A percentile compares a stretch with the other conserved stretches of the same genome.
phyloP scores from a whole-genome alignment of 257 asterid genomes.

The Misopates orontium region DNA sequence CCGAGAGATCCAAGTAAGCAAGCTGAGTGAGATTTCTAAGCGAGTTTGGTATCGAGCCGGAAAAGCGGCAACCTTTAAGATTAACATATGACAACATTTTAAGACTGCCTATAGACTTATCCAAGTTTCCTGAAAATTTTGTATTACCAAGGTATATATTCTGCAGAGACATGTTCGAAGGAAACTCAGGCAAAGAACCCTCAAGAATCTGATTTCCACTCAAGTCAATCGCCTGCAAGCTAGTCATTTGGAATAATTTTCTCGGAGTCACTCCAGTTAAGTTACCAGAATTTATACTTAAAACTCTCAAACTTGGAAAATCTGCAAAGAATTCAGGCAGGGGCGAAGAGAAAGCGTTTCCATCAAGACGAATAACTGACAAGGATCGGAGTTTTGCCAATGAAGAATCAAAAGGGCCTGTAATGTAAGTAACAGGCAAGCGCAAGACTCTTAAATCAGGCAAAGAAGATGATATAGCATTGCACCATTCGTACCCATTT shows the following conservation, averaged over 20 bases:
- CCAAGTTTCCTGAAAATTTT: slow-evolving; percentile 45
- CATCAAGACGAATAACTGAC: slow-evolving; percentile 44
- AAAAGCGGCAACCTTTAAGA: slow-evolving; percentile 40
- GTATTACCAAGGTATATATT: slow-evolving; percentile 41
- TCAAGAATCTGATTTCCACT: slow-evolving; percentile 38
- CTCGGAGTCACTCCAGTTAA: slow-evolving; percentile 43
- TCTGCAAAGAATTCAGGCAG: slow-evolving; percentile 44
- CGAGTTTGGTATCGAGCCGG: slow-evolving; percentile 54
- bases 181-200: slow-evolving; percentile 63
- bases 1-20: slow-evolving; percentile 34
- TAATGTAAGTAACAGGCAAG: slow-evolving; percentile 34
- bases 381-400: slow-evolving; percentile 40
- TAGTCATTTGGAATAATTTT: slow-evolving; percentile 41
- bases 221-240: slow-evolving; percentile 41
- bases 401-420: slow-evolving; percentile 40
- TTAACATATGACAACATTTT: slow-evolving; percentile 39
- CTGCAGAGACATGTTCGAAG: slow-evolving; percentile 40
- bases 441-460: slow-evolving; percentile 47
- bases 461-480: slow-evolving; percentile 40
- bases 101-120: slow-evolving; percentile 51
- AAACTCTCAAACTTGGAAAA: slow-evolving; percentile 37
- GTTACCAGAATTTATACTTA: slow-evolving; percentile 33
- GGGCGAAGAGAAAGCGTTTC: slow-evolving; percentile 40
- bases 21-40: slow-evolving; percentile 45
- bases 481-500: slow-evolving; percentile 38